Percentiles rank a stretch among this genome's conserved stretches.
Evolutionary conservation across 2,329 filamentous ascomycete genomes (phyloP).

Genomic region (Geoglossum cookeanum): DNA sequence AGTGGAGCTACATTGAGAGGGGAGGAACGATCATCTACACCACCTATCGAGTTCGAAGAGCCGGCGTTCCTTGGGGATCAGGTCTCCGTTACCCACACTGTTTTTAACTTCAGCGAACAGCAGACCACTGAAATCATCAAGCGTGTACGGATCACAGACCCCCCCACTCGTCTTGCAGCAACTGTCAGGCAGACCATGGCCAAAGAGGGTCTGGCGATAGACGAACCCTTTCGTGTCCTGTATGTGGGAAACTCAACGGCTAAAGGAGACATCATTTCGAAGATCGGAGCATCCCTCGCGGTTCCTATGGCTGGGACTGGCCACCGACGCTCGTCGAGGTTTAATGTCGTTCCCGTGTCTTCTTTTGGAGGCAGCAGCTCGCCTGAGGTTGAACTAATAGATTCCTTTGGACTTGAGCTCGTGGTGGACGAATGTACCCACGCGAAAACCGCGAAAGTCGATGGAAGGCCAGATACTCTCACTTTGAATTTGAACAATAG

Average conservation of each 20-base stretch:
- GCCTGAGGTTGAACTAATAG: conserved; percentile 33
- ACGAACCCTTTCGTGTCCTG: conserved; percentile 29
- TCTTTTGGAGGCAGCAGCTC: conserved; percentile 27
- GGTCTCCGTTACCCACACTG: conserved; percentile 28
- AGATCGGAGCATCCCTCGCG: conserved; percentile 29
- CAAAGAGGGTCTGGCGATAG: conserved; percentile 24
- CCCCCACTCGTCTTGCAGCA: conserved; percentile 21
- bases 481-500: conserved; percentile 22
- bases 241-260: conserved; percentile 27
- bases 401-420: conserved; percentile 31
- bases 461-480: conserved; percentile 17
- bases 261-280: conserved; percentile 24
- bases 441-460: conserved; percentile 17
- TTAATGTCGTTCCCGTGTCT: conserved; percentile 32
- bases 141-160: conserved; percentile 16
- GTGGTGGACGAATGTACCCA: conserved; percentile 29
- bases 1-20: neutral
- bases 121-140: conserved; percentile 21
- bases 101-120: conserved; percentile 24
- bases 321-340: conserved; percentile 24
- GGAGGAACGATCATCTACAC: neutral
- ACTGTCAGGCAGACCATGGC: conserved; percentile 32
- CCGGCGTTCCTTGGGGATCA: conserved; percentile 20
- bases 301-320: conserved; percentile 20
- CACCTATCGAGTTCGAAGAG: conserved; percentile 24